Evolutionary conservation across 164 flowering plant genomes (phyloP).

Genomic region (Malania oleifera): DNA sequence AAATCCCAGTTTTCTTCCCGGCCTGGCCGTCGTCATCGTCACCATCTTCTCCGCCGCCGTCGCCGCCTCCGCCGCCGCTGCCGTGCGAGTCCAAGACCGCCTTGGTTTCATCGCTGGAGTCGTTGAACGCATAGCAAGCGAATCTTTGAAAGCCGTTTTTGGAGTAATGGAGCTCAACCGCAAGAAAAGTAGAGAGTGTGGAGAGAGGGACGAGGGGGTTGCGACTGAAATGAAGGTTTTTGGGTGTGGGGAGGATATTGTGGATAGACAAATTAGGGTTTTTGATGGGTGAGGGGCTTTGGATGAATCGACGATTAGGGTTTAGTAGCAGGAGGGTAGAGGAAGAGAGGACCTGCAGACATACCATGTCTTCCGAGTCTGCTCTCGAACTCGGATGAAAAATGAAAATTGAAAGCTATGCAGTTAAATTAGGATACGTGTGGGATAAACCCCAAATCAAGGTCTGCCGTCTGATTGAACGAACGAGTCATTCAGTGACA

Average conservation of each 20-base stretch:
- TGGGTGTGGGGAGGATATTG: conserved; percentile 14
- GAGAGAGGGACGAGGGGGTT: conserved; percentile 19
- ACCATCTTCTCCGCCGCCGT: conserved; percentile 46
- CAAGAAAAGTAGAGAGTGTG: conserved; percentile 17
- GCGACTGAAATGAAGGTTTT: conserved; percentile 9
- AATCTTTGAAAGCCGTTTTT: conserved; percentile 19
- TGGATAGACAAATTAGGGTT: conserved; percentile 16
- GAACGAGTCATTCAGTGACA: too few species aligned
- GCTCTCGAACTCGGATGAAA: background rate
- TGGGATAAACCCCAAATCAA: too few species aligned
- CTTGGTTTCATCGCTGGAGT: conserved; percentile 48
- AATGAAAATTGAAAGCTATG: too few species aligned
- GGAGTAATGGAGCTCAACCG: conserved; percentile 13
- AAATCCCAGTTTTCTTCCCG: conserved; percentile 34
- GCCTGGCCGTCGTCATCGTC: conserved; percentile 32
- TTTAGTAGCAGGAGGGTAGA: conserved; percentile 15
- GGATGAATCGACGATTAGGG: conserved; percentile 12
- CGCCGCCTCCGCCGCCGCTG: conserved; percentile 43
- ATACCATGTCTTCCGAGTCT: conserved; percentile 14
- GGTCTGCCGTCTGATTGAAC: too few species aligned
- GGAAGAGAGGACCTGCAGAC: conserved; percentile 30
- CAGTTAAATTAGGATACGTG: too few species aligned
- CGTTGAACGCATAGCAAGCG: conserved; percentile 39
- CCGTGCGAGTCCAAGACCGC: conserved; percentile 16
- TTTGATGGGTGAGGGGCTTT: conserved; percentile 16